phyloP scores from a whole-genome alignment of 2,329 filamentous ascomycete species.

The Apiospora marii region DNA sequence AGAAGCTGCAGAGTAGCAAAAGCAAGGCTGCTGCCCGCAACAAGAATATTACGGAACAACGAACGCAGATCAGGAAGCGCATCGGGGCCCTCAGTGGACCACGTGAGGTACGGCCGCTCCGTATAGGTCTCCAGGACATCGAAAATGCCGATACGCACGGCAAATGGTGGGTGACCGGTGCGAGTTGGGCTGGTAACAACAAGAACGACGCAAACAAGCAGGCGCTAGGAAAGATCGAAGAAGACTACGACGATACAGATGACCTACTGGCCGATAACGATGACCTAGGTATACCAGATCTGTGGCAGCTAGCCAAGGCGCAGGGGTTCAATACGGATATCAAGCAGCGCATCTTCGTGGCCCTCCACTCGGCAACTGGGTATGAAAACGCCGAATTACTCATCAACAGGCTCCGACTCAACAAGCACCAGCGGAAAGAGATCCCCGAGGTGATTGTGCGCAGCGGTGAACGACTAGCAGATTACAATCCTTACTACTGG shows the following conservation, averaged over 20 bases:
- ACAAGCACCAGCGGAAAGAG: conserved; percentile 85
- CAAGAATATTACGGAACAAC: conserved; percentile 80
- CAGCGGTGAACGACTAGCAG: conserved; percentile 81
- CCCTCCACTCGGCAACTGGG: conserved; percentile 85
- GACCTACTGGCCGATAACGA: conserved; percentile 41
- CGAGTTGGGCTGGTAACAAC: conserved; percentile 74
- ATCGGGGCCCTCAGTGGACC: conserved; percentile 76
- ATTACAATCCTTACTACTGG: conserved; percentile 94
- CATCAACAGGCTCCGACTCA: conserved; percentile 82
- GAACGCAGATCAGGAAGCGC: conserved; percentile 86
- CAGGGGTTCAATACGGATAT: conserved; percentile 89
- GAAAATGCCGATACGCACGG: conserved; percentile 84
- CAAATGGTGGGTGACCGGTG: conserved; percentile 98
- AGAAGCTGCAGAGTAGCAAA: conserved; percentile 92
- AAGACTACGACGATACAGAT: conserved; percentile 43
- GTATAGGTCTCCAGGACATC: conserved; percentile 83
- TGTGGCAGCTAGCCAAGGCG: conserved; percentile 75
- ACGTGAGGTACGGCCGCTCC: conserved; percentile 73
- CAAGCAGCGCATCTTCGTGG: conserved; percentile 89
- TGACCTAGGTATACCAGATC: conserved; percentile 69
- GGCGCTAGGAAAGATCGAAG: conserved; percentile 36
- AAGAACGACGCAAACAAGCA: conserved; percentile 31
- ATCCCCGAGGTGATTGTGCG: conserved; percentile 88
- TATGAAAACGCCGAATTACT: conserved; percentile 84
- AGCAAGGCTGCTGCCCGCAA: conserved; percentile 78